These are phyloP conservation scores for Aspergillus sp. DNA, from an alignment of 2,329 filamentous ascomycete species.

Conservation along the genomic window DNA sequence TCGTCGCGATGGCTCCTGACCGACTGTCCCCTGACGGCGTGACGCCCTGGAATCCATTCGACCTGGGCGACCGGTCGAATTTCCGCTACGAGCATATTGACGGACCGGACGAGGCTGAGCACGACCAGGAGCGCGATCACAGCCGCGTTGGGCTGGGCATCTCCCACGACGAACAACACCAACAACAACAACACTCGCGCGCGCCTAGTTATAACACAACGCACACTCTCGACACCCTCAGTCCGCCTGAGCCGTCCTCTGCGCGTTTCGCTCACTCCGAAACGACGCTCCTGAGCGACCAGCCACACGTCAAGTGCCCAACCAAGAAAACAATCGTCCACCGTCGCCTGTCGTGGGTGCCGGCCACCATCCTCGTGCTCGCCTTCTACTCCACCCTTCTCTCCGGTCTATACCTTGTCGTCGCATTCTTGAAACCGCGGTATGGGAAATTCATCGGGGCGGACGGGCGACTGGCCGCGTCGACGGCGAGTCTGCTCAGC, in stretches of 20 bases:
- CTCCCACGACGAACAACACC: not conserved
- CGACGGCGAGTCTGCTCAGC: slow-evolving; percentile 67
- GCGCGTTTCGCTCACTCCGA: not conserved
- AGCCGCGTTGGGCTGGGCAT: not conserved
- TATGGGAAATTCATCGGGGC: slow-evolving; percentile 59
- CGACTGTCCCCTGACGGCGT: not conserved
- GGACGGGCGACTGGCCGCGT: slow-evolving; percentile 52
- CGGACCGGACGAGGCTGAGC: not conserved
- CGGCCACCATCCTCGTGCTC: slow-evolving; percentile 36
- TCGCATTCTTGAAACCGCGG: slow-evolving; percentile 60
- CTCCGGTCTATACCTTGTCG: slow-evolving; percentile 57
- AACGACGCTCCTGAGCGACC: slow-evolving; percentile 10
- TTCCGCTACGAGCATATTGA: slow-evolving; percentile 6
- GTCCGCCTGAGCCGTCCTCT: not conserved
- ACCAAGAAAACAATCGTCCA: slow-evolving; percentile 30
- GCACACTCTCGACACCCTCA: not conserved
- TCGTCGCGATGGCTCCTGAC: not conserved
- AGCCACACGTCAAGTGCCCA: slow-evolving; percentile 25
- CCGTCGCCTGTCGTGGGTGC: slow-evolving; percentile 34
- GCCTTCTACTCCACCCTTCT: slow-evolving; percentile 39
- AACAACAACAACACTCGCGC: not conserved
- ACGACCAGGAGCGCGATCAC: not conserved
- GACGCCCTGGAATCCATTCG: not conserved
- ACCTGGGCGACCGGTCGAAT: slow-evolving; percentile 3
- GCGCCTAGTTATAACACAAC: not conserved